A percentile compares a stretch with the other conserved stretches of the same genome.
Evolutionary conservation across 2,329 filamentous ascomycete genomes (phyloP).

Genomic region (Monilinia fructigena): DNA sequence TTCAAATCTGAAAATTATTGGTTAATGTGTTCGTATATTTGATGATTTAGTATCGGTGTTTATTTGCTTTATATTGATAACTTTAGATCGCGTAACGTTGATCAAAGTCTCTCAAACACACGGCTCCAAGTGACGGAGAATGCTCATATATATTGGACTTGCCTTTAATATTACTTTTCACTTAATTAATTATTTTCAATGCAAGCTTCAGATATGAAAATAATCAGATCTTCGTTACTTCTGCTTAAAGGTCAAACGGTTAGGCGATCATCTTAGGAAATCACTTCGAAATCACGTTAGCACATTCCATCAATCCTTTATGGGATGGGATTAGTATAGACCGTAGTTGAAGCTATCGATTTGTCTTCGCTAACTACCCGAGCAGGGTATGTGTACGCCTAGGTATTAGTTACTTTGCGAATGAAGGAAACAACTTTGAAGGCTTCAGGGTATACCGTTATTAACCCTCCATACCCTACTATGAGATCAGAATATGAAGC

Average conservation of each 20-base stretch:
- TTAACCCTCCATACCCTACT: conserved; percentile 43
- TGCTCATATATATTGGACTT: neutral
- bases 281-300: conserved; percentile 57
- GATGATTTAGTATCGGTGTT: too few relatives aligned
- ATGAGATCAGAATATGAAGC: too few relatives aligned
- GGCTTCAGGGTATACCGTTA: conserved; percentile 23
- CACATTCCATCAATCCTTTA: conserved; percentile 42
- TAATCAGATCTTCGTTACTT: neutral
- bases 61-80: too few relatives aligned
- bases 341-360: conserved; percentile 47
- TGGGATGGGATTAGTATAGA: conserved; percentile 53
- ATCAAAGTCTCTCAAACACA: too few relatives aligned
- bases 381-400: conserved; percentile 48
- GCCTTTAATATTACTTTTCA: neutral
- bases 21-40: too few relatives aligned
- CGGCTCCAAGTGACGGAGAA: neutral
- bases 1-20: too few relatives aligned
- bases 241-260: neutral
- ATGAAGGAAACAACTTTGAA: conserved; percentile 43
- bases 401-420: conserved; percentile 53
- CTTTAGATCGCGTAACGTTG: too few relatives aligned
- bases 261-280: conserved; percentile 33
- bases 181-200: neutral
- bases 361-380: conserved; percentile 39
- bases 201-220: neutral